Evolutionary conservation across 2,329 filamentous ascomycete genomes (phyloP).

Genomic region (Ophiocordyceps unilateralis): DNA sequence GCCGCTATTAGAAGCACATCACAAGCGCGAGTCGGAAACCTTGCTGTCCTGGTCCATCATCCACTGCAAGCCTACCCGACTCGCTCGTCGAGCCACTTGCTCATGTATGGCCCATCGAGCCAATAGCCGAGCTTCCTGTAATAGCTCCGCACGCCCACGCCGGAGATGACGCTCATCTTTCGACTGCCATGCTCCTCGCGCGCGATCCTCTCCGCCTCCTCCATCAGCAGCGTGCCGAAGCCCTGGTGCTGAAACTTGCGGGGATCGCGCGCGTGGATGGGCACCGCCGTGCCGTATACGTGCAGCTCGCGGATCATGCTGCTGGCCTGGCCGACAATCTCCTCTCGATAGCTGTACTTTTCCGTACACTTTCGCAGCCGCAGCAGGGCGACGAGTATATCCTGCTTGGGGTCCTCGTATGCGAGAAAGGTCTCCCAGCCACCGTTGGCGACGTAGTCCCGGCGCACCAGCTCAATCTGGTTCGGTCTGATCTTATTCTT

Average conservation of each 20-base stretch:
- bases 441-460: slow-evolving; percentile 88
- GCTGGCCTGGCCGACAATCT: slow-evolving; percentile 71
- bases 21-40: no score
- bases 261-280: slow-evolving; percentile 85
- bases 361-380: slow-evolving; percentile 78
- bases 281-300: slow-evolving; percentile 95
- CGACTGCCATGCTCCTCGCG: slow-evolving; percentile 82
- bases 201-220: slow-evolving; percentile 91
- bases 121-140: slow-evolving; percentile 87
- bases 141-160: slow-evolving; percentile 88
- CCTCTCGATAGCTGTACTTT: slow-evolving; percentile 81
- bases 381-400: slow-evolving; percentile 84
- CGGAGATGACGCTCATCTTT: slow-evolving; percentile 97
- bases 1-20: no score
- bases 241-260: slow-evolving; percentile 98
- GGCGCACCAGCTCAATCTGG: slow-evolving; percentile 83
- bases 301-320: slow-evolving; percentile 89
- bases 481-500: slow-evolving; percentile 97
- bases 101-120: slow-evolving; percentile 80
- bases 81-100: slow-evolving; percentile 41
- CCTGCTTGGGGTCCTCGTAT: slow-evolving; percentile 96
- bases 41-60: no score
- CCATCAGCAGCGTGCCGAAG: slow-evolving; percentile 91
- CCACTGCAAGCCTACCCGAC: slow-evolving; percentile 4
- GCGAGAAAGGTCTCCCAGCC: slow-evolving; percentile 98